Percentiles rank a stretch among this genome's conserved stretches.
Conservation (phyloP, 768 basidiomycete genomes). For the Rubroboletus satanas region DNA sequence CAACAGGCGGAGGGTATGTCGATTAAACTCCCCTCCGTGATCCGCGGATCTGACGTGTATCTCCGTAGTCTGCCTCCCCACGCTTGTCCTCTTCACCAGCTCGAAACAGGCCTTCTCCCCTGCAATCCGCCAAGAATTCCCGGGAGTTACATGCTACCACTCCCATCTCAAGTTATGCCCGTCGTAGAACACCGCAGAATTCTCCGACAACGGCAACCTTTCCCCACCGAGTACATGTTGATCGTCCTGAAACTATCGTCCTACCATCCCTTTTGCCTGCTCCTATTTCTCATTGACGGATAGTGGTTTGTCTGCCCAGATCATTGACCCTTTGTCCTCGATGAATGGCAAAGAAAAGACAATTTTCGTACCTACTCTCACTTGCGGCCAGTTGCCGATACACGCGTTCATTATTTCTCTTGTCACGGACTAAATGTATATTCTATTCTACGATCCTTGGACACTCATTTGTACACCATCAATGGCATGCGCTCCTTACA, state of each 20-base stretch:
- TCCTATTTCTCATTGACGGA: slow-evolving; percentile 22
- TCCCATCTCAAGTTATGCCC: slow-evolving; percentile 77
- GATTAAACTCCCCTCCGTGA: slow-evolving; percentile 25
- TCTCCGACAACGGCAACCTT: slow-evolving; percentile 70
- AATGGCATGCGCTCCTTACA: slow-evolving; percentile 20
- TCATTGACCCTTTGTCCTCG: neutral
- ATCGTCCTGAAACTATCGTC: slow-evolving; percentile 30
- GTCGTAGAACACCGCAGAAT: slow-evolving; percentile 71
- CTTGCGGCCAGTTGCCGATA: neutral
- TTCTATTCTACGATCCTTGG: slow-evolving; percentile 18
- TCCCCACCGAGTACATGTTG: slow-evolving; percentile 33
- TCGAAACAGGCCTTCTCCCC: slow-evolving; percentile 40
- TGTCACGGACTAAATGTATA: slow-evolving; percentile 19
- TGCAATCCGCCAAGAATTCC: slow-evolving; percentile 45
- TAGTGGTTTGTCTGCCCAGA: neutral
- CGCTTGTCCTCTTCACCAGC: slow-evolving; percentile 40
- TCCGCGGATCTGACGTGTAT: slow-evolving; percentile 32
- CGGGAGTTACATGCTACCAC: slow-evolving; percentile 61
- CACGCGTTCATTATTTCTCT: slow-evolving; percentile 16
- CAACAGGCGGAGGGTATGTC: slow-evolving; percentile 32
- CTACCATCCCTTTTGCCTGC: slow-evolving; percentile 60
- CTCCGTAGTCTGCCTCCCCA: slow-evolving; percentile 35
- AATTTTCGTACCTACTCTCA: neutral
- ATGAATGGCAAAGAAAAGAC: neutral
- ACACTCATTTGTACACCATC: slow-evolving; percentile 32